Evolutionary conservation across 371 early-diverging fungal species (phyloP).

Genomic region (Actinomucor elegans): DNA sequence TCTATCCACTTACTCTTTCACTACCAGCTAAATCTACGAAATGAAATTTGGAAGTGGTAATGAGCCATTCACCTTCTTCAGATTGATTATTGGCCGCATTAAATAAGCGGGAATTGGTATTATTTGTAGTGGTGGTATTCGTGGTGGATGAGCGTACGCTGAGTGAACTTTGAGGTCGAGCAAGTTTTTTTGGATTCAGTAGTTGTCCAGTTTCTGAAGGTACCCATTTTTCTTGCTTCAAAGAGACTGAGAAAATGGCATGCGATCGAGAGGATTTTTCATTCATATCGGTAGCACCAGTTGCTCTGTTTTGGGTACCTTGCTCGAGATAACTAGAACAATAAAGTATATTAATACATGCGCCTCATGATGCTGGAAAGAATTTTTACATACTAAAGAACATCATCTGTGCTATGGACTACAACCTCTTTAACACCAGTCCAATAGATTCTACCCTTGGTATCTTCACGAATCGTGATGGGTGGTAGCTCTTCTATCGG

Average conservation of each 20-base stretch:
- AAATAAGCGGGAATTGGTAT: slow-evolving; percentile 3
- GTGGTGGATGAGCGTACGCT: slow-evolving; percentile 14
- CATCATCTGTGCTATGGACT: slow-evolving; percentile 75
- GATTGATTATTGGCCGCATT: background rate
- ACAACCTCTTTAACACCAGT: slow-evolving; percentile 82
- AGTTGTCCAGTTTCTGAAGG: slow-evolving; percentile 30
- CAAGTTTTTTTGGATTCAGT: slow-evolving; percentile 15
- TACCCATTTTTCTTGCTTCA: slow-evolving; percentile 67
- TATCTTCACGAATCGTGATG: slow-evolving; percentile 90
- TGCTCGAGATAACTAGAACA: slow-evolving; percentile 60
- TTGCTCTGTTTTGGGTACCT: slow-evolving; percentile 86
- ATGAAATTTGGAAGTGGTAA: slow-evolving; percentile 89
- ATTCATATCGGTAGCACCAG: slow-evolving; percentile 98
- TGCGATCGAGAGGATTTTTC: slow-evolving; percentile 94
- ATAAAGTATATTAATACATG: background rate
- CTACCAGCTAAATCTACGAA: slow-evolving; percentile 99
- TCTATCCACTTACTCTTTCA: slow-evolving; percentile 87
- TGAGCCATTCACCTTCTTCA: slow-evolving; percentile 53
- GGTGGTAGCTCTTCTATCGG: slow-evolving; percentile 59
- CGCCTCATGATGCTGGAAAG: background rate
- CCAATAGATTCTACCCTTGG: slow-evolving; percentile 90
- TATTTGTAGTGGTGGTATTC: slow-evolving; percentile 4
- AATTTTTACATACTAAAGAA: slow-evolving; percentile 55
- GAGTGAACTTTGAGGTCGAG: slow-evolving; percentile 21
- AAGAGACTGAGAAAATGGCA: slow-evolving; percentile 92